Base-by-base conservation (phyloP, 2,329 filamentous ascomycete species). In the Diaporthe eres region DNA sequence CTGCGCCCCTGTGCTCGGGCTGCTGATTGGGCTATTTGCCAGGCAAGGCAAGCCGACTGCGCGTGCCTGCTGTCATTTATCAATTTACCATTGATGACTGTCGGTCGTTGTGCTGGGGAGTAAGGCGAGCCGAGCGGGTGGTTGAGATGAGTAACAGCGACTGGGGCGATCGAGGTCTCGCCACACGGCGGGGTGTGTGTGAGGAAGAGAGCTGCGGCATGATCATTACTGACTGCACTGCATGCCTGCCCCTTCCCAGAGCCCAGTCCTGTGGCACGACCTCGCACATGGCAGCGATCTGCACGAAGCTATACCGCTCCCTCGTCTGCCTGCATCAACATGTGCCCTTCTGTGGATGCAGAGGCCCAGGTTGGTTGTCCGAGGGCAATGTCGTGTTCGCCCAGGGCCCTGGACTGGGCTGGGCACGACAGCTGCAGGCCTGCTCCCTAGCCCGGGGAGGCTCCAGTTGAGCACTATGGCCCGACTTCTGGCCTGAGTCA, bases 141-240 rank as follows among this genome's bases (percentile, higher is more conserved):
- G 65, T 55, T 55, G 65, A 39, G 65, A 70, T 70, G 65, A 55
- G 65, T 70, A 70, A 55, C 65, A 31, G 49, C 65, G 65, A 31
- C 65, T 22, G 49, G 49, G 65, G 28, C 65, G 10, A 42, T 70
- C 34, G 65, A 70, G 34, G 49, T 70, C 65, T 70, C 47, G 65
- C 65, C 65, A 70, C 65, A 53, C 65, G n/a, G 49, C 49, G 65
- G 65, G 65, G 65, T 39, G 65, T 17, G 44, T 37, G 31, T 63
- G 58, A 12, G 47, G 0, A 7, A 44, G 58, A n/a, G 47, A 9
- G 61, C 10, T 49, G 61, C 63, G 31, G 60, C 60, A 65, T 65
- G 31, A 47, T 22, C n/a, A 34, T 37, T 22, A 22, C 17, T 31
- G 4, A 47, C 42, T 44, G 39, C 4, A 63, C 60, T 9, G 60